These are phyloP conservation scores for Plectosphaerella cucumerina DNA, from an alignment of 2,329 filamentous ascomycete genomes.

Conservation along the genomic window DNA sequence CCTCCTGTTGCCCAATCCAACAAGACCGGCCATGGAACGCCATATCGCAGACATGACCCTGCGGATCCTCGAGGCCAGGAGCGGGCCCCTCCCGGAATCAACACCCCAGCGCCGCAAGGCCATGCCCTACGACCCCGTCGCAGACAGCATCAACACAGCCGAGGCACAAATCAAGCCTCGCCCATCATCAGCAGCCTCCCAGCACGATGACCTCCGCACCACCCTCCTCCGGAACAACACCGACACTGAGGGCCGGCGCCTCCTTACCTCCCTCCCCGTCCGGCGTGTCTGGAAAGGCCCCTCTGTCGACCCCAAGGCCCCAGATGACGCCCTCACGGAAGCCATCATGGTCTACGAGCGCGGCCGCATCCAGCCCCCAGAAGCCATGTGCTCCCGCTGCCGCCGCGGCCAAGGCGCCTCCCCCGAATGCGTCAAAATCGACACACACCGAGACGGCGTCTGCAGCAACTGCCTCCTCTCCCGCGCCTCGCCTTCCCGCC, in stretches of 20 bases:
- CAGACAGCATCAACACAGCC: neutral
- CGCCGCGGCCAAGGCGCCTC: slow-evolving; percentile 17
- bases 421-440: slow-evolving; percentile 17
- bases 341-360: slow-evolving; percentile 20
- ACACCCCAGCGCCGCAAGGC: neutral
- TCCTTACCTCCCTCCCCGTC: neutral
- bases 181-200: neutral
- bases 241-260: neutral
- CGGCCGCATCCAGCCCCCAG: slow-evolving; percentile 11
- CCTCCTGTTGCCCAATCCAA: neutral
- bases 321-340: slow-evolving; percentile 7
- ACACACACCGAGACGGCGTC: slow-evolving; percentile 8
- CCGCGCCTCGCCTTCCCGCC: slow-evolving; percentile 9
- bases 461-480: slow-evolving; percentile 21
- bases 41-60: neutral
- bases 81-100: neutral
- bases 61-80: neutral
- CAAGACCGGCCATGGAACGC: neutral
- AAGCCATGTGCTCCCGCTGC: slow-evolving; percentile 16
- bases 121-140: neutral
- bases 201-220: neutral
- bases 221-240: neutral
- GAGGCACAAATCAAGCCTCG: neutral
- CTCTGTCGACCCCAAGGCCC: neutral
- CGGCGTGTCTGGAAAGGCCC: slow-evolving; percentile 4